Conservation (phyloP, 768 basidiomycete species). For the Lactarius sp. region DNA sequence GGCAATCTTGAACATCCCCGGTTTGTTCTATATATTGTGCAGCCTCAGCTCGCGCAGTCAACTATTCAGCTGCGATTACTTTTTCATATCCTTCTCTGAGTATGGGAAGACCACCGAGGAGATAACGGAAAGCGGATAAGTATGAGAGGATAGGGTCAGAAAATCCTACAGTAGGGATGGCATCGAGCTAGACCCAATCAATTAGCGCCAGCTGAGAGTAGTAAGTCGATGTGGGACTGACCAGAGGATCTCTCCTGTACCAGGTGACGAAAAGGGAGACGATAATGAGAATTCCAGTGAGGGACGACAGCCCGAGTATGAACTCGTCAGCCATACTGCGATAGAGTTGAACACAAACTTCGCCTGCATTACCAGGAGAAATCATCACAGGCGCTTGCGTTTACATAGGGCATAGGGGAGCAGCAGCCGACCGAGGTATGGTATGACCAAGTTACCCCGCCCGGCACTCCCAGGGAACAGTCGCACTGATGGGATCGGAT, state of each 20-base stretch:
- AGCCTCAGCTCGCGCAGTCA: neutral
- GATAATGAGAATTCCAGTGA: neutral
- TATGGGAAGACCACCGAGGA: neutral
- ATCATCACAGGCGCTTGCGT: too few species aligned
- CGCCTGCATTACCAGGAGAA: too few species aligned
- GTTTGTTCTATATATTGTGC: constrained; percentile 27
- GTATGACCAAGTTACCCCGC: too few species aligned
- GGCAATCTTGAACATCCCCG: constrained; percentile 33
- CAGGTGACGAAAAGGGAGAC: neutral
- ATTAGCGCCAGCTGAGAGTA: neutral
- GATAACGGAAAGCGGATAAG: constrained; percentile 6
- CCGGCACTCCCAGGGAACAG: too few species aligned
- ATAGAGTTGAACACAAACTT: constrained; percentile 23
- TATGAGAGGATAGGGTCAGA: constrained; percentile 31
- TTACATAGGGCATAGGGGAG: too few species aligned
- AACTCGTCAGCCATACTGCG: neutral
- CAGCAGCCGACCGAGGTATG: too few species aligned
- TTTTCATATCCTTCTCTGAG: constrained; percentile 11
- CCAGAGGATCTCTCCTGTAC: constrained; percentile 2
- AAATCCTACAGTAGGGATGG: constrained; percentile 32
- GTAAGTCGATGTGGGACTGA: neutral
- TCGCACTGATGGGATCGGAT: too few species aligned
- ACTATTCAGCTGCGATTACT: neutral
- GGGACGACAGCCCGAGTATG: neutral
- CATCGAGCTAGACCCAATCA: constrained; percentile 2